Base-by-base conservation (phyloP, 495 filamentous ascomycete genomes). In the Penicillium longicatenatum region DNA sequence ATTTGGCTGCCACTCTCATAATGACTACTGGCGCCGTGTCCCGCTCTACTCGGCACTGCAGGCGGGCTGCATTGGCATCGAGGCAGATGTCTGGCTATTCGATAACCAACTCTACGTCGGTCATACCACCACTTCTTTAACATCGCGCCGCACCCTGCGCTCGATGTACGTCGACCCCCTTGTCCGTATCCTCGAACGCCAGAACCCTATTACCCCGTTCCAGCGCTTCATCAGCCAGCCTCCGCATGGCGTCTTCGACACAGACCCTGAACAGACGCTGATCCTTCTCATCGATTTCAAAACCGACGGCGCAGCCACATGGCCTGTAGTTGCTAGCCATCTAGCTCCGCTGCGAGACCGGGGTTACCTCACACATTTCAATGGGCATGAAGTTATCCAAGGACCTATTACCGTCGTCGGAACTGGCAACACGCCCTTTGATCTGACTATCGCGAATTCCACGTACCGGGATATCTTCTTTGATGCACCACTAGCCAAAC, bases 11-110 rank as follows among this genome's bases (percentile, higher is more conserved):
- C 68, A 77, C 70, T 93, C 90, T 0, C 92, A 97, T 71, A 97
- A 97, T 66, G 92, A 97, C 74, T 96, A 96, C 73, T 96, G 80
- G 80, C 87, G 91, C 6, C 80, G 78, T 11, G 81, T 91, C 4
- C 93, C 93, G 0, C 74, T 90, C 0, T 88, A 76, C 66, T 85
- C 83, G 4, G 86, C 87, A 3, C 69, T 91, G 9, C 77, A 86
- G 75, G 61, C 74, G 2, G 90, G 93, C 17, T 87, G 84, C 56
- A 79, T 84, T 19, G 75, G 84, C 14, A 83, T 93, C 31, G 93
- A 97, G 73, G 91, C 91, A 0, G 93, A 97, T 64, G 86, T 97
- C 19, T 97, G 91, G 91, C 81, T 89, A 10, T 84, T 87, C 60
- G 82, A 88, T 45, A 71, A 86, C 4, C 86, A 91, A 9, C 75